Base-by-base conservation (phyloP, 805 yeast species). In the Jamesozyma piceae region DNA sequence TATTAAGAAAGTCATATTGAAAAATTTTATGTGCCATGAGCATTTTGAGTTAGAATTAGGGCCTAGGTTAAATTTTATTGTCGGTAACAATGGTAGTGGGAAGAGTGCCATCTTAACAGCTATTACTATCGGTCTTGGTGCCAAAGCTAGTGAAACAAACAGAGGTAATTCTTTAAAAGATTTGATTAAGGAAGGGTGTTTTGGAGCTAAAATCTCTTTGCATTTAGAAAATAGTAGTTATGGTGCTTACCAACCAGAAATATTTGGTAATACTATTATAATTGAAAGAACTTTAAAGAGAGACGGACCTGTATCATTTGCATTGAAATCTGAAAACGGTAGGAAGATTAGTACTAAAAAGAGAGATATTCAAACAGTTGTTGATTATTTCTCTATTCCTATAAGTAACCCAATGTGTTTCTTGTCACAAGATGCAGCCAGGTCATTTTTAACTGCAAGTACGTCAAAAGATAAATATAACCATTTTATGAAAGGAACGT, bases 371-470 rank as follows among this genome's bases (percentile, higher is more conserved):
- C 86, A 78, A 49, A 74, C 73, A 4, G 80, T 92, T 2, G 63
- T 88, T 37, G 78, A 75, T 49, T 74, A 72, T 48, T 87, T 81
- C 56, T 78, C 82, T 36, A 80, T 90, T 35, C 80, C 85, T 5
- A 81, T 92, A 21, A 89, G 80, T 52, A 92, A 92, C 52, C 96
- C 97, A 5, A 77, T 92, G 75, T 84, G 95, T 2, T 84, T 92
- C 54, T 68, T 92, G 39, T 86, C 95, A 1, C 99, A 92, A 60
- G 97, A 92, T 52, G 84, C 81, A 46, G 97, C 99, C 2, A 76
- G 95, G 50, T 82, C 89, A 14, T 92, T 92, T 57, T 65, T 92
- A 48, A 82, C 95, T 1, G 76, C 80, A 27, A 77, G 92, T 4
- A 72, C 85, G 4, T 82, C 85, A 45, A 70, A 69, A 29, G 80